A percentile compares a stretch with the other conserved stretches of the same genome.
Conservation (phyloP, 2,329 filamentous ascomycete genomes). For the Plectosphaerella cucumerina region DNA sequence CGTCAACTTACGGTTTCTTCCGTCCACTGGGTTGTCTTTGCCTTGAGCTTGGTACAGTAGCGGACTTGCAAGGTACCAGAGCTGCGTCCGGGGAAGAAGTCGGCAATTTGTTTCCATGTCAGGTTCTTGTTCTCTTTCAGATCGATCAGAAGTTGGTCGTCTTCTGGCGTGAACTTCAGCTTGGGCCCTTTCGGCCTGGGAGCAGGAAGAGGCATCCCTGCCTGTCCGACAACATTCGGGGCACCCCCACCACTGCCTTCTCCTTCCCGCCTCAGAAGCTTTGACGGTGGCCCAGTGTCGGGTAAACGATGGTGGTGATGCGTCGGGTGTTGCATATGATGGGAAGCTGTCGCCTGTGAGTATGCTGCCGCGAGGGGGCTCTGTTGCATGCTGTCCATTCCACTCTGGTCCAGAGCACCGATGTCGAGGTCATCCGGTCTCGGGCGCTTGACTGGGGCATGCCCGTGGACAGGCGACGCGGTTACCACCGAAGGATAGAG, state of each 20-base stretch:
- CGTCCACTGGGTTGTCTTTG: constrained; percentile 89
- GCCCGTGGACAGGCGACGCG: constrained; percentile 27
- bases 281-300: constrained; percentile 65
- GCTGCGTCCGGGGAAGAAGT: constrained; percentile 88
- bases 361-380: constrained; percentile 49
- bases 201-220: constrained; percentile 81
- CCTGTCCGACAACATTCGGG: constrained; percentile 81
- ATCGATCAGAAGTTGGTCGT: constrained; percentile 82
- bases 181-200: constrained; percentile 80
- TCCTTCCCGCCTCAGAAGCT: constrained; percentile 60
- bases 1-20: constrained; percentile 73
- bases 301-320: constrained; percentile 83
- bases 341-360: constrained; percentile 39
- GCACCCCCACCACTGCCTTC: constrained; percentile 52
- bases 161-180: constrained; percentile 89
- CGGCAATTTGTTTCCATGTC: constrained; percentile 96
- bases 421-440: constrained; percentile 57
- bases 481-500: constrained; percentile 48
- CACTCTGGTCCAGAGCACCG: constrained; percentile 48
- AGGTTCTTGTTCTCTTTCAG: constrained; percentile 92
- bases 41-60: constrained; percentile 93
- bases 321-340: constrained; percentile 45
- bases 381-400: constrained; percentile 52
- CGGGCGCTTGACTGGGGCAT: constrained; percentile 41
- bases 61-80: constrained; percentile 89